Conservation (phyloP, 371 early-diverging fungal genomes). For the Sporodiniella umbellata region DNA sequence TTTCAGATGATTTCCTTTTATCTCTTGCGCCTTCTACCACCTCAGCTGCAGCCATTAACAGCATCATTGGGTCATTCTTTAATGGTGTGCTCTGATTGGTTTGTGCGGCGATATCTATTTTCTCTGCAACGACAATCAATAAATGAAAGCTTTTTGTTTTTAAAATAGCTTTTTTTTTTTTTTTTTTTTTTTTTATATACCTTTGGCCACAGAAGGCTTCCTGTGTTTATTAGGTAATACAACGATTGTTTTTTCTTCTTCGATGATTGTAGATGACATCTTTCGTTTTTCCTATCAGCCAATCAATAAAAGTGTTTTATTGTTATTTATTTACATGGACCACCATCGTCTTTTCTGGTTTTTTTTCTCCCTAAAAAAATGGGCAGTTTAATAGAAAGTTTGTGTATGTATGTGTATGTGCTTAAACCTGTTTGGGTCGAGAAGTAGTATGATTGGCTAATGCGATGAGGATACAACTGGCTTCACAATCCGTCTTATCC, state of each 20-base stretch:
- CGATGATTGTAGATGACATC: background rate
- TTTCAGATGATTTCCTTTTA: conserved; percentile 3
- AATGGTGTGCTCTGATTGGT: conserved; percentile 1
- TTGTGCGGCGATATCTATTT: conserved; percentile 4
- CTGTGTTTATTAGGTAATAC: background rate
- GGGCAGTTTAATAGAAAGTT: no score
- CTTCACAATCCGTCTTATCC: conserved; percentile 42
- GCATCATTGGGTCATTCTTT: conserved; percentile 39
- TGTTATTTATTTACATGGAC: background rate
- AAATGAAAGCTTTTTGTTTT: no score
- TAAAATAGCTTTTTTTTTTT: no score
- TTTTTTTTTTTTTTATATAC: background rate
- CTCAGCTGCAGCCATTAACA: conserved; percentile 47
- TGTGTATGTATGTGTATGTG: no score
- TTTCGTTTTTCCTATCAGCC: background rate
- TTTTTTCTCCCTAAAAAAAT: background rate
- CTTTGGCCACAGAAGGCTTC: background rate
- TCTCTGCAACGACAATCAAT: no score
- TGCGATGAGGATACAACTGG: conserved; percentile 42
- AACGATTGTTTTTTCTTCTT: background rate
- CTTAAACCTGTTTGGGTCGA: background rate
- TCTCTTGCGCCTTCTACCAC: conserved; percentile 21
- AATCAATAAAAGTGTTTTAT: background rate
- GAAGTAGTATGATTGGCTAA: conserved; percentile 31
- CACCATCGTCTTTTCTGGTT: background rate